Evolutionary conservation across 768 basidiomycete genomes (phyloP).

Genomic region (Leccinum olivaceopallidum): DNA sequence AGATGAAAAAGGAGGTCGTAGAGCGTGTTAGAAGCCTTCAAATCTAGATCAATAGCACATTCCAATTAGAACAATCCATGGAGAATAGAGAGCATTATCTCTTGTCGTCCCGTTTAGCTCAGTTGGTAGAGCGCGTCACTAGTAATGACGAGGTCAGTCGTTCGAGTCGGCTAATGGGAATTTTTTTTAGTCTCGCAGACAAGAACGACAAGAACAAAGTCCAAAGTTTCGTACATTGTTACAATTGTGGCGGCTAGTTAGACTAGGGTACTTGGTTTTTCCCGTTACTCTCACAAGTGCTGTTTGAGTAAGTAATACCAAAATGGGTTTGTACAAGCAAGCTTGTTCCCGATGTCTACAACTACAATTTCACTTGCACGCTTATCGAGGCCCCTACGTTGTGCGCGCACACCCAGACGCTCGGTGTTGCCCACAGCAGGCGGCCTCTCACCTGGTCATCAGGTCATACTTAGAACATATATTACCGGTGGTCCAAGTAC

Average conservation of each 20-base stretch:
- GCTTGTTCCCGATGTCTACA: conserved; percentile 11
- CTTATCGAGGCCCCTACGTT: conserved; percentile 11
- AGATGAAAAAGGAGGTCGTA: conserved; percentile 32
- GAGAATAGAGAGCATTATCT: no score
- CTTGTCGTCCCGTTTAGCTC: conserved; percentile 36
- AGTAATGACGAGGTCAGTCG: conserved; percentile 72
- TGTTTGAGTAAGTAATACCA: conserved; percentile 7
- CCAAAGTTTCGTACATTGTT: no score
- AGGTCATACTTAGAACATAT: conserved; percentile 35
- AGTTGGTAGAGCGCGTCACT: conserved; percentile 67
- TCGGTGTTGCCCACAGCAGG: neutral
- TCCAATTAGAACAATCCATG: neutral
- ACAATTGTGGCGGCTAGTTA: neutral
- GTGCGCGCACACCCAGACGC: neutral
- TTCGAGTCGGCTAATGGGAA: conserved; percentile 58
- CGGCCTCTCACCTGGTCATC: neutral
- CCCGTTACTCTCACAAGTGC: no score
- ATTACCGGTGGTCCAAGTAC: conserved; percentile 50
- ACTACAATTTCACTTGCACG: conserved; percentile 5
- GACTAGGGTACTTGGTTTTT: neutral
- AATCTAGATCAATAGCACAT: conserved; percentile 11
- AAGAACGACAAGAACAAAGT: neutral
- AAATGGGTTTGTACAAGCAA: conserved; percentile 7
- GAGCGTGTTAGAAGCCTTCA: conserved; percentile 26
- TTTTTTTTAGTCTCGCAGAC: conserved; percentile 11